Evolutionary conservation across 306 rosid genomes (phyloP).

Genomic region (Fragaria ananassa): DNA sequence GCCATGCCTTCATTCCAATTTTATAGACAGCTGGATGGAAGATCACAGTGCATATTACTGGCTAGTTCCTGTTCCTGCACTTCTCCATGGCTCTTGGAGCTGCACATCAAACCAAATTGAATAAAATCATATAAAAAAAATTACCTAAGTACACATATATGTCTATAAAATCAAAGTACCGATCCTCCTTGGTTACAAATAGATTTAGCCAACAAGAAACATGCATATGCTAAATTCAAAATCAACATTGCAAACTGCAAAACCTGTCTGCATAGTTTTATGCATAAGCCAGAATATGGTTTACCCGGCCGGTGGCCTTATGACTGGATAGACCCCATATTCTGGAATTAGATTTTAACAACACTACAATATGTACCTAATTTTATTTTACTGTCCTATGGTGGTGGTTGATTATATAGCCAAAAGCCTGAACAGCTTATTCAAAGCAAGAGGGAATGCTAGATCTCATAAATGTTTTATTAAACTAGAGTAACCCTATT

Average conservation of each 20-base stretch:
- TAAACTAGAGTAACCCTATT: background rate
- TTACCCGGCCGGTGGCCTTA: background rate
- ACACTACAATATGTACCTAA: background rate
- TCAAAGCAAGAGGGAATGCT: background rate
- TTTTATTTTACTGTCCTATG: background rate
- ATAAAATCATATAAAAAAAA: background rate
- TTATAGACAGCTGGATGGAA: constrained; percentile 32
- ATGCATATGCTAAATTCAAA: background rate
- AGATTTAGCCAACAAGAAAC: background rate
- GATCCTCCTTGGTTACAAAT: background rate
- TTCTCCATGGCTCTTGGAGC: constrained; percentile 85
- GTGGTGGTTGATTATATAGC: background rate
- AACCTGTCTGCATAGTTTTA: background rate
- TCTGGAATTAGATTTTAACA: background rate
- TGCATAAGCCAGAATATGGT: background rate
- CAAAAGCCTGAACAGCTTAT: background rate
- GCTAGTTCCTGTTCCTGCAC: constrained; percentile 61
- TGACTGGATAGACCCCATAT: background rate
- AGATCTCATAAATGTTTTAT: background rate
- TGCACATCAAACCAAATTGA: constrained; percentile 28
- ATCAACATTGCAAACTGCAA: background rate
- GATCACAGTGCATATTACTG: constrained; percentile 11
- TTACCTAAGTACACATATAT: background rate
- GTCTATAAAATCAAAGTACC: background rate
- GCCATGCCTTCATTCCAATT: constrained; percentile 21